These are phyloP conservation scores for Boletus huronensis DNA, from an alignment of 768 basidiomycete genomes.

Conservation along the genomic window DNA sequence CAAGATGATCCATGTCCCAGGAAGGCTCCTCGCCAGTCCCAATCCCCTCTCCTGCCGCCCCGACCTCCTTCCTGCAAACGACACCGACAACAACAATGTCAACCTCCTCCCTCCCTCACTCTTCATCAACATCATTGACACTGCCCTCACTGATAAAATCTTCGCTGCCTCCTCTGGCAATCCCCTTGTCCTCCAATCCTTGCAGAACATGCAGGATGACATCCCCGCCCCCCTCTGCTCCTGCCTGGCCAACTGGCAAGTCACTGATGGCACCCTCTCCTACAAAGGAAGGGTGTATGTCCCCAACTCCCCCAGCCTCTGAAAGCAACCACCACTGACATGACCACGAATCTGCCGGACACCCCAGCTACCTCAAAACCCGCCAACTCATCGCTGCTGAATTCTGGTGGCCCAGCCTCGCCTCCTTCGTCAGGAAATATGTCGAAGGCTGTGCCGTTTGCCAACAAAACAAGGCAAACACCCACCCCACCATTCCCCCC, in stretches of 20 bases:
- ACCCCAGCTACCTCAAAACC: neutral
- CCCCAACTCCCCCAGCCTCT: accelerated
- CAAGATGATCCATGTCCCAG: neutral
- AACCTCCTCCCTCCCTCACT: too few relatives aligned
- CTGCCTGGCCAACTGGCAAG: accelerated
- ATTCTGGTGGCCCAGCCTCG: neutral
- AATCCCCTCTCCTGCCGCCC: accelerated
- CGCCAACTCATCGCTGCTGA: accelerated
- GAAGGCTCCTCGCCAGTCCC: accelerated
- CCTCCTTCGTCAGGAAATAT: accelerated
- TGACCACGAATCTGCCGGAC: accelerated
- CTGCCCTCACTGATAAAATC: neutral
- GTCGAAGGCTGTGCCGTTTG: accelerated
- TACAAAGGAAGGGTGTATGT: neutral
- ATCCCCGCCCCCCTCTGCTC: accelerated
- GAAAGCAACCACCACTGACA: accelerated
- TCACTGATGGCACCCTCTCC: neutral
- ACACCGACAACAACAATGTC: neutral
- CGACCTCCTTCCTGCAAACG: accelerated
- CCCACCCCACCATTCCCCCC: accelerated
- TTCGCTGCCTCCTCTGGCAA: accelerated
- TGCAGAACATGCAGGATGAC: too few relatives aligned
- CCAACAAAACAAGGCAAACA: neutral
- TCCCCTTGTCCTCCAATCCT: neutral
- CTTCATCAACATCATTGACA: neutral